Base-by-base conservation (phyloP, 345 rosid species). In the Citrus maxima region DNA sequence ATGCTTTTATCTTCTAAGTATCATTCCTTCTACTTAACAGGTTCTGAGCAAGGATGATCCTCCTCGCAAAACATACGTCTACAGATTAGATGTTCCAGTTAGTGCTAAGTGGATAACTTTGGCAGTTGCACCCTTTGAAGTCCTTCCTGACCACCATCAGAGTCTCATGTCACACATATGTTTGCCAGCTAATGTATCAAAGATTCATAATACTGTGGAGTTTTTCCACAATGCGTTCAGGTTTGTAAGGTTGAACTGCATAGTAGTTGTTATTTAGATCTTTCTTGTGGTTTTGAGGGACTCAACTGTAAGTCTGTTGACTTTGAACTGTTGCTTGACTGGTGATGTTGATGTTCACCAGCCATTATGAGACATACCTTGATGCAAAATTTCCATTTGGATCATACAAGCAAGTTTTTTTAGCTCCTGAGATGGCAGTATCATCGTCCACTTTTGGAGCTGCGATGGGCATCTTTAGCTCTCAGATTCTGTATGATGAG, bases 331-430 rank as follows among this genome's bases (percentile, higher is more conserved):
- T 76, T 83, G 78, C 60, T 72, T 82, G 74, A 55, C 65, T 65
- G 56, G 85, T 66, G 61, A 25, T 63, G 69, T 64, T 80, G n/a
- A 58, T 59, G 81, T 84, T 88, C 49, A 75, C 74, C 90, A 96
- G 99, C 81, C 88, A 93, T 84, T 96, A 89, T 82, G 99, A 96
- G 86, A 90, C 91, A 64, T 96, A 96, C 79, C 95, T 96, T 79
- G 90, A 90, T 62, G 88, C 91, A 54, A 90, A 90, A 70, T 96
- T 96, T 83, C 98, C 99, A 62, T 96, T 92, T 88, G 97, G 95
- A 28, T 89, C 93, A 68, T 94, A 96, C 83, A 96, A 95, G 77
- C 99, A 93, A 89, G 89, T 92, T 61, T 96, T 94, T 80, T 67
- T 96, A 74, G 88, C 97, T 83, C 97, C 98, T 72, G 98, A 94